Evolutionary conservation across 2,329 filamentous ascomycete species (phyloP).

Genomic region (Botryotinia narcissicola): DNA sequence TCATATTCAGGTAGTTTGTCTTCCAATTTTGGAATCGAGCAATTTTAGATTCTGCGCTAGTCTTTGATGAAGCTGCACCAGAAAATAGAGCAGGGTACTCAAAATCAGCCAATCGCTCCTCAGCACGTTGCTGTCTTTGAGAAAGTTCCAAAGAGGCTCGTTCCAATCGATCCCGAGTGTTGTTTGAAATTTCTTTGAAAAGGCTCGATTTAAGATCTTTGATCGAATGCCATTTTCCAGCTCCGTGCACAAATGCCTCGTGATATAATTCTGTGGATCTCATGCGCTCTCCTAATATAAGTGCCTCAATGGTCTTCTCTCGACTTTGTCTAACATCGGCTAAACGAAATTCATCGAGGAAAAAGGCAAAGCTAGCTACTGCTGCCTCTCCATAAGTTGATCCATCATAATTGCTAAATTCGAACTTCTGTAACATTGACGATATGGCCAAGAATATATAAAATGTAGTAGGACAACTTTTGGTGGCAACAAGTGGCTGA

Average conservation of each 20-base stretch:
- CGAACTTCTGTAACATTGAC: slow-evolving; percentile 53
- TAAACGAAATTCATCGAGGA: slow-evolving; percentile 72
- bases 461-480: slow-evolving; percentile 51
- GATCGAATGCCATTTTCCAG: slow-evolving; percentile 79
- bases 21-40: slow-evolving; percentile 86
- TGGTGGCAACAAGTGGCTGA: slow-evolving; percentile 61
- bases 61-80: slow-evolving; percentile 82
- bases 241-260: slow-evolving; percentile 87
- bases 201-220: slow-evolving; percentile 65
- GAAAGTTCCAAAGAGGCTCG: slow-evolving; percentile 77
- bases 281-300: slow-evolving; percentile 88
- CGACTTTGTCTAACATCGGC: slow-evolving; percentile 78
- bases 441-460: slow-evolving; percentile 55
- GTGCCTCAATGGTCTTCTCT: slow-evolving; percentile 84
- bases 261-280: slow-evolving; percentile 79
- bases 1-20: slow-evolving; percentile 68
- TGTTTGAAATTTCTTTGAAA: slow-evolving; percentile 65
- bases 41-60: slow-evolving; percentile 69
- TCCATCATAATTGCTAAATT: slow-evolving; percentile 55
- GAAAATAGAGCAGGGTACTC: slow-evolving; percentile 89
- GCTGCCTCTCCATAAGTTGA: slow-evolving; percentile 59
- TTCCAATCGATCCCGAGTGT: slow-evolving; percentile 77
- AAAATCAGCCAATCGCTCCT: slow-evolving; percentile 76
- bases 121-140: slow-evolving; percentile 67
- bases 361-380: slow-evolving; percentile 66